Evolutionary conservation across 208 protist species (phyloP), one percentile per base, ranked within the genome.

Genomic region (Sergeia podlipaevii): DNA sequence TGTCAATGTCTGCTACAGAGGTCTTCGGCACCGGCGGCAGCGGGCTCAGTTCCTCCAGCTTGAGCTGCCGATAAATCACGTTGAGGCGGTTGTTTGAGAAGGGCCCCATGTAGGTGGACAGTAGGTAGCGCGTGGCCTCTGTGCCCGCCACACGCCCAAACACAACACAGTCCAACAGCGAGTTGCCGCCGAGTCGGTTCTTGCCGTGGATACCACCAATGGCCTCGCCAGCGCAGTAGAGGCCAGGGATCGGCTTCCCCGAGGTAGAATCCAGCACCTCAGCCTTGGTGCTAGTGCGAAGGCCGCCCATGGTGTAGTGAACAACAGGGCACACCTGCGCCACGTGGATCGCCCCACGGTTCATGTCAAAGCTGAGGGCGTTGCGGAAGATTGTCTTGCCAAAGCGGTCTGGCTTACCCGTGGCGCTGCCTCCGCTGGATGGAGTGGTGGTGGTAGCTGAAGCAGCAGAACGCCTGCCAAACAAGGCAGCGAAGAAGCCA

Each of bases 251-350:
- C 20, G 74, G 44, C 28, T 61, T 72, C 18, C 50, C 27, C 8
- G 60, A 39, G 20, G 20, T 24, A 11, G 24, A 55, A 28, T 70
- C 47, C 0, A 98, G 69, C 29, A 98, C 81, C 45, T 77, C 56
- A 6, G 69, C 75, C 10, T 79, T 30, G 17, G 56, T 21, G 64
- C 91, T 85, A 30, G 98, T 82, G 3, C 49, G 23, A 17, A 97
- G 23, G 34, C 96, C 97, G 39, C 97, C 97, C 96, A 98, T 97
- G 17, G 83, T 97, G 81, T 99, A 99, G 77, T 99, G 97, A 58
- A 98, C 73, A 13, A 83, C 74, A 15, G 97, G 97, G 20, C 89
- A 94, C 36, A 98, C 74, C 28, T 72, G 59, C 30, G 82, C 78
- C 26, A 85, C 81, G 67, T 95, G 75, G 21, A 82, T 64, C 1